Evolutionary conservation across 345 rosid species (phyloP).

Genomic region (Corymbia maculata): DNA sequence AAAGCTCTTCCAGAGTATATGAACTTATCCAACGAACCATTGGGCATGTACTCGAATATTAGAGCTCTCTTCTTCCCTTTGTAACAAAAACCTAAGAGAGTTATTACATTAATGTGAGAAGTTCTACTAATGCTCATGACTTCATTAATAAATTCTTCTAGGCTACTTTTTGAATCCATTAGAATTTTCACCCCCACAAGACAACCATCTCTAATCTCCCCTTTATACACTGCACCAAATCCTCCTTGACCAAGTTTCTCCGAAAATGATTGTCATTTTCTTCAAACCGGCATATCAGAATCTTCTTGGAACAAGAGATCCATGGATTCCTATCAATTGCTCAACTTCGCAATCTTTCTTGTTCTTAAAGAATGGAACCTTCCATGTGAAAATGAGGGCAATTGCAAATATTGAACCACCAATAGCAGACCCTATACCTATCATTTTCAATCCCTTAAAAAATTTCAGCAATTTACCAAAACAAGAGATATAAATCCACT

Average conservation of each 20-base stretch:
- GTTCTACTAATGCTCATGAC: slow-evolving; percentile 31
- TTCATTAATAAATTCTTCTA: slow-evolving; percentile 25
- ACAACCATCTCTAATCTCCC: slow-evolving; percentile 10
- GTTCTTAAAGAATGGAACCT: not conserved
- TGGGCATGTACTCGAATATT: slow-evolving; percentile 23
- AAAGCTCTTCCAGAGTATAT: not conserved
- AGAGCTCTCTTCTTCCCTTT: slow-evolving; percentile 16
- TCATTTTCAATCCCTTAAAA: not conserved
- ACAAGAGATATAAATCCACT: not conserved
- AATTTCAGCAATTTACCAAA: no score
- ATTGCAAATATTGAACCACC: not conserved
- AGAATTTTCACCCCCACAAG: slow-evolving; percentile 24
- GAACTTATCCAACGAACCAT: slow-evolving; percentile 32
- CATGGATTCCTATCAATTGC: not conserved
- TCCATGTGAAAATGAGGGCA: not conserved
- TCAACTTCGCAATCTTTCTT: not conserved
- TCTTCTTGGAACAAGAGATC: slow-evolving; percentile 6
- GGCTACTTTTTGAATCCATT: slow-evolving; percentile 5
- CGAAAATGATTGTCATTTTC: slow-evolving; percentile 21
- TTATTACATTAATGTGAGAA: slow-evolving; percentile 30
- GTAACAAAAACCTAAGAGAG: slow-evolving; percentile 10
- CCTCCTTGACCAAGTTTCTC: slow-evolving; percentile 24
- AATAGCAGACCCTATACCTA: not conserved
- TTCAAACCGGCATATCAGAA: slow-evolving; percentile 7
- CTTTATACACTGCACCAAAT: slow-evolving; percentile 9